Evolutionary conservation across 768 basidiomycete species (phyloP).

Genomic region (Hygrophoropsis aurantiaca): DNA sequence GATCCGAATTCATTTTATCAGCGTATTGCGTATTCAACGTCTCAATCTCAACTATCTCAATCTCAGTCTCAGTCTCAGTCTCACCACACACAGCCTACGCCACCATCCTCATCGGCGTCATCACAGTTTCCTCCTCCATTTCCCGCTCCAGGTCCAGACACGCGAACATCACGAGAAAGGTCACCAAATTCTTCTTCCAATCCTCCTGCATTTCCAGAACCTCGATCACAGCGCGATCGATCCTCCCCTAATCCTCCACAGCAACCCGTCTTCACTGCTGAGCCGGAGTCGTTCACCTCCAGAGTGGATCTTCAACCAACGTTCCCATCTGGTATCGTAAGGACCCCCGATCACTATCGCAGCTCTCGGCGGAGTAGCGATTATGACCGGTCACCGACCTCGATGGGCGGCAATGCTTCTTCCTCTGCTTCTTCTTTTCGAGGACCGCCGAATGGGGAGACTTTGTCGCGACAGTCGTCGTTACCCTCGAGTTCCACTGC

Average conservation of each 20-base stretch:
- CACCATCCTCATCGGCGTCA: slow-evolving; percentile 1
- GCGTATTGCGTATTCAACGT: neutral
- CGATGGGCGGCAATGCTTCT: slow-evolving; percentile 12
- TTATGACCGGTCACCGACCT: slow-evolving; percentile 22
- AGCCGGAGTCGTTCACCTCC: slow-evolving; percentile 49
- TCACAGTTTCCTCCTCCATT: slow-evolving; percentile 18
- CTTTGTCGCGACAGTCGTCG: slow-evolving; percentile 24
- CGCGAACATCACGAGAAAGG: slow-evolving; percentile 1
- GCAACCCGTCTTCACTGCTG: slow-evolving; percentile 14
- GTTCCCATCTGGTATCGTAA: slow-evolving; percentile 67
- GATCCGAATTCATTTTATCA: slow-evolving; percentile 2
- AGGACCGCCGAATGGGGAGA: slow-evolving; percentile 15
- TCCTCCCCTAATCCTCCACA: neutral
- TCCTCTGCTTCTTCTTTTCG: slow-evolving; percentile 14
- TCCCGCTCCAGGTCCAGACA: slow-evolving; percentile 27
- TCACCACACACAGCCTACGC: neutral
- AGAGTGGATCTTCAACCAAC: slow-evolving; percentile 59
- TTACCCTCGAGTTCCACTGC: slow-evolving; percentile 22
- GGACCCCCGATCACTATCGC: slow-evolving; percentile 64
- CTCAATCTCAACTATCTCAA: no score
- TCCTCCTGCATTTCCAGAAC: slow-evolving; percentile 10
- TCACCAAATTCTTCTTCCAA: no score
- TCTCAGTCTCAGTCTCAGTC: slow-evolving; percentile 3
- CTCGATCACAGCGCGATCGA: neutral
- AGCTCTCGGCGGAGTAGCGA: slow-evolving; percentile 24